Evolutionary conservation across 2,329 filamentous ascomycete species (phyloP).

Genomic region (Penicillium sclerotiorum): DNA sequence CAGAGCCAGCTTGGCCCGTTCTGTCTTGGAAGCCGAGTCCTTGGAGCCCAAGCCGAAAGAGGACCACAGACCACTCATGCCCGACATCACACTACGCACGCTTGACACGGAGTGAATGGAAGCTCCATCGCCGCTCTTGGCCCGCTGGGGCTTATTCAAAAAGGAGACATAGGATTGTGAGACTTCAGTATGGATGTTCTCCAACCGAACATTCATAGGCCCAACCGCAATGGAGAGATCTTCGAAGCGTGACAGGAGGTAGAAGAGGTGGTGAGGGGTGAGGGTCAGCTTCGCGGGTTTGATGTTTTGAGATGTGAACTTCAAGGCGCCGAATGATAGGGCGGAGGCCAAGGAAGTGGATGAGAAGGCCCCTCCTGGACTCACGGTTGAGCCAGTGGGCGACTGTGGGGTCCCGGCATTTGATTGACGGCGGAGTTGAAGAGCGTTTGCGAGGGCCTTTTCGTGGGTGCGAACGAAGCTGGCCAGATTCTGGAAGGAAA

Average conservation of each 20-base stretch:
- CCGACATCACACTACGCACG: slow-evolving; percentile 95
- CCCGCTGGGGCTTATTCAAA: slow-evolving; percentile 77
- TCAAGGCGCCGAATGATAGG: slow-evolving; percentile 81
- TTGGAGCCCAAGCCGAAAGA: slow-evolving; percentile 80
- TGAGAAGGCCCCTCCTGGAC: slow-evolving; percentile 64
- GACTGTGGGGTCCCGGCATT: slow-evolving; percentile 63
- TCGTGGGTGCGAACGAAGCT: slow-evolving; percentile 96
- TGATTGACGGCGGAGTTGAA: slow-evolving; percentile 75
- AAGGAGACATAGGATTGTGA: slow-evolving; percentile 94
- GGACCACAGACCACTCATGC: slow-evolving; percentile 91
- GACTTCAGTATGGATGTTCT: slow-evolving; percentile 88
- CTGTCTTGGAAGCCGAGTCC: slow-evolving; percentile 77
- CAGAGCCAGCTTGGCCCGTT: slow-evolving; percentile 84
- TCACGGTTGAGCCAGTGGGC: slow-evolving; percentile 54
- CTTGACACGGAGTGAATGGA: slow-evolving; percentile 96
- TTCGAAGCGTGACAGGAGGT: slow-evolving; percentile 91
- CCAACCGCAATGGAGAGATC: slow-evolving; percentile 88
- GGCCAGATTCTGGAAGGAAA: slow-evolving; percentile 74
- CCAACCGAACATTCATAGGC: slow-evolving; percentile 92
- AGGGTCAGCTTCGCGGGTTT: slow-evolving; percentile 91
- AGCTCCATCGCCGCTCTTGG: slow-evolving; percentile 75
- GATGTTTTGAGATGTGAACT: slow-evolving; percentile 78
- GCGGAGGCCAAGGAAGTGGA: slow-evolving; percentile 77
- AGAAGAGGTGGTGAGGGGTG: slow-evolving; percentile 95
- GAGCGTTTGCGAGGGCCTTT: slow-evolving; percentile 92